Evolutionary conservation across 1,139 yeast genomes (phyloP), one percentile per base, ranked within the genome.

Genomic region (Pichia sp.): DNA sequence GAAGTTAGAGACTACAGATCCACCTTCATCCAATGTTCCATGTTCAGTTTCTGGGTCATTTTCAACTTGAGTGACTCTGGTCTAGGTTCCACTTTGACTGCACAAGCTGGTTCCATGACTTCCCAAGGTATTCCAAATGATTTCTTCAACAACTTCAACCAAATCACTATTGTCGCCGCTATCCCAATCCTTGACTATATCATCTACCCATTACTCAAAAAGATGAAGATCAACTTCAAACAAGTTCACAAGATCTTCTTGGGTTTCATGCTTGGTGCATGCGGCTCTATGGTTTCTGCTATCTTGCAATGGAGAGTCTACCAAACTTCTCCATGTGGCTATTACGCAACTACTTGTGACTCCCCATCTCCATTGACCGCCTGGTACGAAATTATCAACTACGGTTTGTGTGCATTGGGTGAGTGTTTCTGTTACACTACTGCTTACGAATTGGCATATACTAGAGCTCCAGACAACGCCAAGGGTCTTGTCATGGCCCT

Each of bases 241-340:
- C 53, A 57, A 4, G 61, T 59, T 11, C 56, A 49, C 19, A 64
- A 63, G 53, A 87, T 88, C 62, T 78, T 79, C 69, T 73, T 76
- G 61, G 96, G 97, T 31, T 89, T 89, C 75, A 72, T 86, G 72
- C 75, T 87, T 59, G 92, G 85, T 56, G 71, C 90, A 7, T 66
- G 76, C 45, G 77, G 95, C 43, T 86, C 87, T 85, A 80, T 82
- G 52, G 86, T 85, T 68, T 93, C 95, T 54, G 93, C 95, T 29
- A 86, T 89, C 47, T 78, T 87, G 62, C 96, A 90, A 74, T 82
- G 84, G 70, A 79, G 76, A 69, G 84, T 90, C 62, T 89, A 89
- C 72, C 69, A 74, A 54, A 76, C 90, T 11, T 90, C 90, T 15
- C 96, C 96, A 58, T 88, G 95, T 77, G 89, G 84, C 63, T 80